Base-by-base conservation (phyloP, 495 filamentous ascomycete genomes). In the Parathielavia appendiculata region DNA sequence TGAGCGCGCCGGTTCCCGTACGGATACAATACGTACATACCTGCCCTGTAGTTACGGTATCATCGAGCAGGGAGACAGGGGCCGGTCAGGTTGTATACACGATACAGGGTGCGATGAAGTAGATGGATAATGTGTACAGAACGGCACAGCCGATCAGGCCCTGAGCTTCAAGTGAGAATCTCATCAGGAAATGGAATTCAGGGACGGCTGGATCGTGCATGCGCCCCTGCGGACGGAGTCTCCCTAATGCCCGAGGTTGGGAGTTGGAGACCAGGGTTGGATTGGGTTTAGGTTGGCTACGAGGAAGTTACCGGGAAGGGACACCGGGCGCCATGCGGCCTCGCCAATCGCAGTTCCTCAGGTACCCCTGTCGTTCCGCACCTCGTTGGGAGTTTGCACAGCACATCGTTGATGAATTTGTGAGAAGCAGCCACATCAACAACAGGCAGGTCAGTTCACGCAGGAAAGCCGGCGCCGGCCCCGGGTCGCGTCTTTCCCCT, bases 401-500 rank as follows among this genome's bases (percentile, higher is more conserved):
- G 58, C 55, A 40, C 60, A 66, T 67, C 60, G 64, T 61, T 56
- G 41, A 44, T 49, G 62, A 61, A 65, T 66, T 66, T 59, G 60
- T 60, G 54, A 51, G 19, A 49, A 66, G 59, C 66, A 70, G 68
- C 66, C 66, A 69, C 64, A 66, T 61, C 58, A 62, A 58, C 63
- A 58, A 55, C 54, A 55, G 62, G 60, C 59, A 67, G 66, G 63
- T 69, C 65, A 69, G 51, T 68, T 61, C 61, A 66, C 62, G 45
- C 62, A 66, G 69, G 66, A 65, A 71, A 66, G 58, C 67, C 69
- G 70, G 70, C 67, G 58, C 67, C 69, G 70, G 70, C 67, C 69
- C 70, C 69, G 67, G 67, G 70, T 69, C 70, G 69, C 64, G 66
- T 71, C 61, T 53, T 44, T 66, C 66, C 68, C 70, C 67, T 65